Conservation (phyloP, 768 basidiomycete species). For the Termitomyces sp. region DNA sequence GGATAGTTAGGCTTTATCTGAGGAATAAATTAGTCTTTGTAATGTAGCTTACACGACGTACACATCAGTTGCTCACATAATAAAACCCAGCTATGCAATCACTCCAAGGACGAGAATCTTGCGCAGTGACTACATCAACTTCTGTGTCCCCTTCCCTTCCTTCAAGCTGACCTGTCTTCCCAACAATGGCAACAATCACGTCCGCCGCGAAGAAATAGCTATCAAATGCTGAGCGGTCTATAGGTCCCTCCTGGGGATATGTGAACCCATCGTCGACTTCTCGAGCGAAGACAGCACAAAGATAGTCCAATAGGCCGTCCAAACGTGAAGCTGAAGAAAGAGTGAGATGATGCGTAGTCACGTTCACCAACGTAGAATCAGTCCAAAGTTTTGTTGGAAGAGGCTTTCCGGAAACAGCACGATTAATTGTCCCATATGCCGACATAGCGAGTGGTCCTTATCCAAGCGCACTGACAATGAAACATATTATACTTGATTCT, state of each 20-base stretch:
- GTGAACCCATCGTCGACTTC: constrained; percentile 74
- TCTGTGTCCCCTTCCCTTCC: constrained; percentile 17
- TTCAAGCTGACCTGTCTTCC: constrained; percentile 16
- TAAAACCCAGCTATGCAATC: constrained; percentile 72
- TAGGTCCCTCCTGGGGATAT: constrained; percentile 76
- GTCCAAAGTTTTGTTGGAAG: constrained; percentile 48
- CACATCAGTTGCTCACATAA: constrained; percentile 45
- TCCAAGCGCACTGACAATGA: not conserved
- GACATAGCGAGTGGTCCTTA: constrained; percentile 38
- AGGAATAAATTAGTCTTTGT: not conserved
- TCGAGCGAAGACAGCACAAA: constrained; percentile 56
- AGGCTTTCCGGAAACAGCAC: constrained; percentile 15
- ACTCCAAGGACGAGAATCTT: constrained; percentile 52
- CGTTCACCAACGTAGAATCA: constrained; percentile 21
- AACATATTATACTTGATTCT: not conserved
- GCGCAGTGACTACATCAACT: constrained; percentile 35
- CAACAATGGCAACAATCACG: constrained; percentile 60
- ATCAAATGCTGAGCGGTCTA: constrained; percentile 50
- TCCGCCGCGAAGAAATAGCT: constrained; percentile 76
- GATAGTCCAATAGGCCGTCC: constrained; percentile 53
- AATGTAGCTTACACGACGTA: not conserved
- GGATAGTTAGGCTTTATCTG: constrained; percentile 88
- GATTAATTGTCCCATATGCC: constrained; percentile 64
- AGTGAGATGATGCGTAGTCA: constrained; percentile 51
- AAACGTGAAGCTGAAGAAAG: constrained; percentile 30